Conservation (phyloP, 805 yeast species). For the Millerozyma miso region DNA sequence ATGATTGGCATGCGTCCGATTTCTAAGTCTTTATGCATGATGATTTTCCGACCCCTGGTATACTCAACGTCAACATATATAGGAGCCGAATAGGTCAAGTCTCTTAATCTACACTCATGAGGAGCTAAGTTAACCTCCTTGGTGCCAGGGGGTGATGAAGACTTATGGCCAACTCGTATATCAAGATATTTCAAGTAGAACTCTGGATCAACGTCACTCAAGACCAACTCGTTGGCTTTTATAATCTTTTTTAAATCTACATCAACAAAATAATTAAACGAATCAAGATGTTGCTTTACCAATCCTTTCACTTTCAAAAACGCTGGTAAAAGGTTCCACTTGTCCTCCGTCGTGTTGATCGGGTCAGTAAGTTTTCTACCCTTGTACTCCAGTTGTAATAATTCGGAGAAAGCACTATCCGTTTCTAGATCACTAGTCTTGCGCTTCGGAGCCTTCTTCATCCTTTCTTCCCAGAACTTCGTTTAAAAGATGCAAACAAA, state of each 20-base stretch:
- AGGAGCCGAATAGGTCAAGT: conserved; percentile 91
- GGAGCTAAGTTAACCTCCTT: conserved; percentile 75
- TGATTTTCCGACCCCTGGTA: conserved; percentile 89
- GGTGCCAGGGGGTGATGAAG: conserved; percentile 45
- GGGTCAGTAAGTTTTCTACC: conserved; percentile 87
- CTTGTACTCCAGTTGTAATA: conserved; percentile 74
- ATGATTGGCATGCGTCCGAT: conserved; percentile 99
- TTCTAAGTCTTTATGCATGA: conserved; percentile 83
- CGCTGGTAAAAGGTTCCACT: conserved; percentile 96
- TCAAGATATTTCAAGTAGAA: conserved; percentile 90
- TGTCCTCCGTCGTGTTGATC: conserved; percentile 87
- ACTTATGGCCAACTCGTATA: conserved; percentile 82
- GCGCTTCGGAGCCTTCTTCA: conserved; percentile 7
- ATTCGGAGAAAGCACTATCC: conserved; percentile 69
- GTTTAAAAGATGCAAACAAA: background rate
- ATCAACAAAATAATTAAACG: conserved; percentile 96
- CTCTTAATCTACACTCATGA: conserved; percentile 93
- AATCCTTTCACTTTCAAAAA: conserved; percentile 92
- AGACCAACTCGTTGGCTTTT: conserved; percentile 80
- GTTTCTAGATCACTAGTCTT: conserved; percentile 13
- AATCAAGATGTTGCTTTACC: conserved; percentile 95
- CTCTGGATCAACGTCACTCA: conserved; percentile 96
- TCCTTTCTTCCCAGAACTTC: too few relatives aligned
- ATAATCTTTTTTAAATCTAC: conserved; percentile 89
- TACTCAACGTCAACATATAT: conserved; percentile 96